Evolutionary conservation across 1,284 basidiomycete genomes (phyloP).

Genomic region (Entoloma clypeatum): DNA sequence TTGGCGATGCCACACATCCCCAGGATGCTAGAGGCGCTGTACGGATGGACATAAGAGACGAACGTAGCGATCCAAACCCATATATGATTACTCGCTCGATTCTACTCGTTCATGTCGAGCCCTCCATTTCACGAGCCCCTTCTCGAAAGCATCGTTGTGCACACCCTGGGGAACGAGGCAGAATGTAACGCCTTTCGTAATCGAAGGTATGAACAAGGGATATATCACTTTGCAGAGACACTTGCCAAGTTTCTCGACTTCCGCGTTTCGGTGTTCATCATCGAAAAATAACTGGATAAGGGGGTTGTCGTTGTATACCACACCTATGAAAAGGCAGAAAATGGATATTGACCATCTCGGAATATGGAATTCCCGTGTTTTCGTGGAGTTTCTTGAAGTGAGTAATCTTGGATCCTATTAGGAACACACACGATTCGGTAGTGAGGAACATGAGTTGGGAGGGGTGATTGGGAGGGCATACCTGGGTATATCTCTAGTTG

Average conservation of each 20-base stretch:
- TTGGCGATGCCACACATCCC: too few species aligned
- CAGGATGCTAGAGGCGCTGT: too few species aligned
- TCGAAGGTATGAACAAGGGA: constrained; percentile 7
- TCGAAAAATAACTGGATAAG: constrained; percentile 72
- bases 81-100: too few species aligned
- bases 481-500: constrained; percentile 84
- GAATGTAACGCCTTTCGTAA: constrained; percentile 67
- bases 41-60: too few species aligned
- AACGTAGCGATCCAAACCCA: too few species aligned
- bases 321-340: neutral
- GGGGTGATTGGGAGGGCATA: constrained; percentile 20
- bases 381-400: constrained; percentile 79
- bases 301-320: constrained; percentile 7
- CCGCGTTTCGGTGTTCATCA: constrained; percentile 73
- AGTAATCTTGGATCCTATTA: constrained; percentile 71
- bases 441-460: constrained; percentile 1
- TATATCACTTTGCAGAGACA: constrained; percentile 1
- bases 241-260: constrained; percentile 69
- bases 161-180: constrained; percentile 51
- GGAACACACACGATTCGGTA: neutral
- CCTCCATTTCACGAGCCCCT: constrained; percentile 62
- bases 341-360: constrained; percentile 66
- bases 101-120: constrained; percentile 36
- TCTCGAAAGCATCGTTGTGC: constrained; percentile 51
- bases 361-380: constrained; percentile 78